Conservation (phyloP, 371 early-diverging fungal species). For the Rhizopus delemar region DNA sequence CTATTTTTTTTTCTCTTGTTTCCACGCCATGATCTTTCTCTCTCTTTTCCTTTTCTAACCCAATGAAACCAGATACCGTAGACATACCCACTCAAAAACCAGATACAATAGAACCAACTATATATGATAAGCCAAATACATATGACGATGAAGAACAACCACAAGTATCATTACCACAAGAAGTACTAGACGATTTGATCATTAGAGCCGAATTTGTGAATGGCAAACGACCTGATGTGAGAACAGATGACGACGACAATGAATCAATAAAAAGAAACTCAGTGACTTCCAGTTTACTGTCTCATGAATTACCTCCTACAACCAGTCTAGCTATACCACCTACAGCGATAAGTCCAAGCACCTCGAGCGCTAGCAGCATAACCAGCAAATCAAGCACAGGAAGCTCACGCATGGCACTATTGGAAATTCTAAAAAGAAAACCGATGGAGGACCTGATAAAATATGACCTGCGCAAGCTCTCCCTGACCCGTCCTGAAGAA, state of each 20-base stretch:
- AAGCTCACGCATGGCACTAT: conserved; percentile 13
- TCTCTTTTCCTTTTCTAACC: too few species aligned
- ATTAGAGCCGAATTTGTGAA: conserved; percentile 26
- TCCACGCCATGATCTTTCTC: too few species aligned
- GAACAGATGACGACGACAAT: conserved; percentile 25
- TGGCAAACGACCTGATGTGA: conserved; percentile 26
- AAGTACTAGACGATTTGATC: conserved; percentile 27
- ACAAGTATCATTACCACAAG: conserved; percentile 17
- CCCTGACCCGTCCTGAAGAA: conserved; percentile 36
- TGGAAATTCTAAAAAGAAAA: conserved; percentile 25
- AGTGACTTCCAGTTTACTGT: conserved; percentile 11
- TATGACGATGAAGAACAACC: conserved; percentile 18
- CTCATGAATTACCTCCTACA: conserved; percentile 18
- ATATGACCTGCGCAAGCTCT: conserved; percentile 42
- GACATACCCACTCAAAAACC: conserved; percentile 3
- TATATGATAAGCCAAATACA: conserved; percentile 29
- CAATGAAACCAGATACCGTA: too few species aligned
- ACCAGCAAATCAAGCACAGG: conserved; percentile 7
- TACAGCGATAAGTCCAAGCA: conserved; percentile 14
- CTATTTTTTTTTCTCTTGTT: too few species aligned
- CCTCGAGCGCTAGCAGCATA: conserved; percentile 17
- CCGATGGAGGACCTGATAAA: conserved; percentile 28
- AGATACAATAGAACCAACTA: conserved; percentile 19
- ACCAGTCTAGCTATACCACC: conserved; percentile 12
- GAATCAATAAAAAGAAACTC: not conserved